A percentile compares a stretch with the other conserved stretches of the same genome.
phyloP scores from a whole-genome alignment of 164 flowering plant species.

The Umbellularia californica region DNA sequence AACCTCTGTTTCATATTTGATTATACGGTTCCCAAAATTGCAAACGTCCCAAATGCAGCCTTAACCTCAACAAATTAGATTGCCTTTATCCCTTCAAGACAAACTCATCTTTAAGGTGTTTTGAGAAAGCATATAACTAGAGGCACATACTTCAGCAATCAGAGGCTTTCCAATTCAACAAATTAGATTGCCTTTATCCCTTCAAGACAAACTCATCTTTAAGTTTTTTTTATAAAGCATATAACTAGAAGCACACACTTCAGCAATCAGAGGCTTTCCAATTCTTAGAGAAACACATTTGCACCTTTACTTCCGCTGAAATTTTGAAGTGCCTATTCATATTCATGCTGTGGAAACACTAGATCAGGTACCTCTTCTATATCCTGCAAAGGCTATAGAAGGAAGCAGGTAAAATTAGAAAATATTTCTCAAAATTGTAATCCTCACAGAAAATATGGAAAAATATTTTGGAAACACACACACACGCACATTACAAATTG shows the following conservation, averaged over 20 bases:
- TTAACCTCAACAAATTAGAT: no score
- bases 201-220: no score
- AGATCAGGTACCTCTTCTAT: constrained; percentile 69
- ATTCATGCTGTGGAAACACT: constrained; percentile 12
- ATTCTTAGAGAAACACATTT: neutral
- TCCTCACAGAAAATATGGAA: neutral
- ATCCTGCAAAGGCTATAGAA: constrained; percentile 52
- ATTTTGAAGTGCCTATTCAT: constrained; percentile 11
- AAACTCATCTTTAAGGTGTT: neutral
- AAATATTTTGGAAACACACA: no score
- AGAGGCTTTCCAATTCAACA: neutral
- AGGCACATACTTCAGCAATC: neutral
- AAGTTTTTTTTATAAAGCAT: neutral
- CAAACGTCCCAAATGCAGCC: no score
- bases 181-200: no score
- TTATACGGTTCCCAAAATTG: no score
- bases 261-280: neutral
- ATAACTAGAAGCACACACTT: neutral
- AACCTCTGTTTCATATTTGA: no score
- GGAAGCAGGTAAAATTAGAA: neutral
- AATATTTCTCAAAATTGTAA: neutral
- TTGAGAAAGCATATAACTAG: neutral
- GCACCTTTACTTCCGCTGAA: neutral
- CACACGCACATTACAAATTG: no score
- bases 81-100: no score